A percentile compares a stretch with the other conserved stretches of the same genome.
Evolutionary conservation across 805 yeast species (phyloP).

Genomic region (Metschnikowia anglica): DNA sequence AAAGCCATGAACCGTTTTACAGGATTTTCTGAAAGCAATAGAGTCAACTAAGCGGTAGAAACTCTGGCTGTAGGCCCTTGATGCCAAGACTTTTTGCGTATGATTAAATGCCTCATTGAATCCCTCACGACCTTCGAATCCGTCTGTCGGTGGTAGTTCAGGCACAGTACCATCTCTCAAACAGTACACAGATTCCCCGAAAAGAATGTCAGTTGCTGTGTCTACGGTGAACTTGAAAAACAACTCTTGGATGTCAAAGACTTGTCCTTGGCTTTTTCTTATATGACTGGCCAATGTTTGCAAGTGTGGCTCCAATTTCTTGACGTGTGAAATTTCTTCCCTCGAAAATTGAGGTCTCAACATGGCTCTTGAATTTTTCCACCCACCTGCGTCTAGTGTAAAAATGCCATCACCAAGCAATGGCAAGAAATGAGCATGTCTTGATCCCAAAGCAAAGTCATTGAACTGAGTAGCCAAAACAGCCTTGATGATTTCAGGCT

Average conservation of each 20-base stretch:
- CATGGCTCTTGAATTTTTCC: slow-evolving; percentile 31
- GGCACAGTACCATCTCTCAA: slow-evolving; percentile 13
- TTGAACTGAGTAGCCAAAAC: slow-evolving; percentile 28
- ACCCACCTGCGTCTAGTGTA: slow-evolving; percentile 29
- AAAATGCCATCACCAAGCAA: slow-evolving; percentile 30
- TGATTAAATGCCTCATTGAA: slow-evolving; percentile 19
- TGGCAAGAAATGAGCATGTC: slow-evolving; percentile 23
- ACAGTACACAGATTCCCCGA: slow-evolving; percentile 20
- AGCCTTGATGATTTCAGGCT: slow-evolving; percentile 30
- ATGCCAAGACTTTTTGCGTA: slow-evolving; percentile 15
- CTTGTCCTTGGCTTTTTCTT: slow-evolving; percentile 9
- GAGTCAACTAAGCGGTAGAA: slow-evolving; percentile 15
- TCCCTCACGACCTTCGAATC: slow-evolving; percentile 8
- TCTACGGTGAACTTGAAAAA: slow-evolving; percentile 21
- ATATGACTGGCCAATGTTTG: slow-evolving; percentile 21
- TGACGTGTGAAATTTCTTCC: slow-evolving; percentile 29
- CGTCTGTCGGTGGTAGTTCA: neutral
- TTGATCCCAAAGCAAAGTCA: slow-evolving; percentile 27
- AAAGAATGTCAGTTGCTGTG: slow-evolving; percentile 20
- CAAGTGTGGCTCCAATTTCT: slow-evolving; percentile 26
- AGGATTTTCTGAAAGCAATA: slow-evolving; percentile 15
- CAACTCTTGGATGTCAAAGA: slow-evolving; percentile 18
- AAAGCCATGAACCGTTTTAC: slow-evolving; percentile 17
- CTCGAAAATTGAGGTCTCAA: slow-evolving; percentile 30
- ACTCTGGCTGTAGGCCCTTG: slow-evolving; percentile 14